Conservation (phyloP, 768 basidiomycete genomes). For the Lactarius psammicola region DNA sequence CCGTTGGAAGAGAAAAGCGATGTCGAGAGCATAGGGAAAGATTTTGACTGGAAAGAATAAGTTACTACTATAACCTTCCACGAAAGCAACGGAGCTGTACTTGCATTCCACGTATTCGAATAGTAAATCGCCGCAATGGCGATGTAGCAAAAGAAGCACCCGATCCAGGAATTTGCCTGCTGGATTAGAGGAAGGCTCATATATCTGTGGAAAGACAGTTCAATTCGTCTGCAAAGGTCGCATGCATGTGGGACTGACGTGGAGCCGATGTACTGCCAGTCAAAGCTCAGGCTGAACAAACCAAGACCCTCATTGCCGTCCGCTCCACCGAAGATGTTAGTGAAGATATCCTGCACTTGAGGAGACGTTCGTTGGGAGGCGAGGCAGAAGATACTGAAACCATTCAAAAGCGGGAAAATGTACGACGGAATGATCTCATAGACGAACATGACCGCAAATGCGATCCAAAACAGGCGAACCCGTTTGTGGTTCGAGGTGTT, state of each 20-base stretch:
- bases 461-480: conserved; percentile 51
- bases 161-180: conserved; percentile 62
- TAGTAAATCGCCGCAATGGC: conserved; percentile 58
- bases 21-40: conserved; percentile 60
- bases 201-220: conserved; percentile 28
- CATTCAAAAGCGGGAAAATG: conserved; percentile 63
- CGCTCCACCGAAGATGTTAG: conserved; percentile 64
- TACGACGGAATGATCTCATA: conserved; percentile 55
- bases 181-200: conserved; percentile 56
- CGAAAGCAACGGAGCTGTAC: conserved; percentile 25
- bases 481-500: conserved; percentile 45
- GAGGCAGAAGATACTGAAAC: conserved; percentile 59
- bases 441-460: conserved; percentile 51
- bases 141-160: conserved; percentile 51
- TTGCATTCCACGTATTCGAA: conserved; percentile 57
- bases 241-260: conserved; percentile 22
- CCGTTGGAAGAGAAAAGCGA: conserved; percentile 57
- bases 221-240: background rate
- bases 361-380: conserved; percentile 50
- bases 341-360: conserved; percentile 48
- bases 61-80: conserved; percentile 27
- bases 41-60: conserved; percentile 41
- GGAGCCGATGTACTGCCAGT: conserved; percentile 66
- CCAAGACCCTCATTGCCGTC: conserved; percentile 69
- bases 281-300: conserved; percentile 57